These are phyloP conservation scores for Pythium apleroticum DNA, from an alignment of 352 stramenopile species.

Conservation along the genomic window DNA sequence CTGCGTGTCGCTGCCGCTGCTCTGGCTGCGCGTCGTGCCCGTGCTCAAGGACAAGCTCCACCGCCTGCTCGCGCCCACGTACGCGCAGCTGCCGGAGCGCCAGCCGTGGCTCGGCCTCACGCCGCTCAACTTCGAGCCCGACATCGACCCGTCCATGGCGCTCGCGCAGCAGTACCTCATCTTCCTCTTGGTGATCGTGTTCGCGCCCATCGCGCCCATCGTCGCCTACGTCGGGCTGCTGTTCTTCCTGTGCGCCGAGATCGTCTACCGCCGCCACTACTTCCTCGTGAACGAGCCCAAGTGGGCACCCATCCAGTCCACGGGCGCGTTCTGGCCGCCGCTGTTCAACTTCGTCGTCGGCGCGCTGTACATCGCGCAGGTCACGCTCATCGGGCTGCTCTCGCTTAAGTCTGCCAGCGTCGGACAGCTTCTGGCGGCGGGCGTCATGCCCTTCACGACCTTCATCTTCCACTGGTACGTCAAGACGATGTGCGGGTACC, in stretches of 20 bases:
- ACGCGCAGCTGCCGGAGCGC: conserved; percentile 44
- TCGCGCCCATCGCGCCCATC: conserved; percentile 71
- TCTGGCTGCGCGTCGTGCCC: conserved; percentile 58
- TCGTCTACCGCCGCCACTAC: conserved; percentile 69
- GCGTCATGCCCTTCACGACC: conserved; percentile 47
- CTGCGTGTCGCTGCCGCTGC: conserved; percentile 59
- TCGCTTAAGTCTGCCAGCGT: conserved; percentile 62
- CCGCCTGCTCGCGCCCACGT: conserved; percentile 46
- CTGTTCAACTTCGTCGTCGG: conserved; percentile 68
- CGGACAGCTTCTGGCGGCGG: conserved; percentile 39
- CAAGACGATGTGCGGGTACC: conserved; percentile 47
- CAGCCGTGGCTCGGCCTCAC: conserved; percentile 56
- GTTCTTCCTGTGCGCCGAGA: conserved; percentile 68
- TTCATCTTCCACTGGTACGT: conserved; percentile 70
- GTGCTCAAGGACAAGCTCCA: conserved; percentile 48
- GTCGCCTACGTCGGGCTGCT: conserved; percentile 57
- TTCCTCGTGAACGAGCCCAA: conserved; percentile 65
- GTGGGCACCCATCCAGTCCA: conserved; percentile 58
- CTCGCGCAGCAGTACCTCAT: conserved; percentile 73
- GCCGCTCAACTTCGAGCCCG: conserved; percentile 49
- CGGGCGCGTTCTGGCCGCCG: conserved; percentile 64
- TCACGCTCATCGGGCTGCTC: conserved; percentile 64
- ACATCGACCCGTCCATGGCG: conserved; percentile 57
- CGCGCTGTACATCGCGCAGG: conserved; percentile 60
- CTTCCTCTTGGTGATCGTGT: conserved; percentile 72